Conservation (phyloP, 139 green algal genomes). For the Tetraselmis striata region DNA sequence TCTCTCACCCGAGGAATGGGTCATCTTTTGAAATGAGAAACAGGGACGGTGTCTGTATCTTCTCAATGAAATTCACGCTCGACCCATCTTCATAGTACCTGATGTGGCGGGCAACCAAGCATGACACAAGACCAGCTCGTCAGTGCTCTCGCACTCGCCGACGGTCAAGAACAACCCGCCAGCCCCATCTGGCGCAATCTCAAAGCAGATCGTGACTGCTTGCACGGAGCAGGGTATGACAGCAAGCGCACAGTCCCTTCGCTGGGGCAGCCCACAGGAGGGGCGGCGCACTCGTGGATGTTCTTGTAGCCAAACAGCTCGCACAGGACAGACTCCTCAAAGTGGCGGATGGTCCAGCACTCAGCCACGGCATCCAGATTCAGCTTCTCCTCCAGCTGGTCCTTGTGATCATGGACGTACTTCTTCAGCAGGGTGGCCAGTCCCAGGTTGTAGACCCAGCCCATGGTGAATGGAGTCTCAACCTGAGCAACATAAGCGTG, state of each 20-base stretch:
- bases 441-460: conserved; percentile 24
- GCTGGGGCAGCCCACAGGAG: background rate
- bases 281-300: conserved; percentile 3
- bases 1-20: conserved; percentile 38
- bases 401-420: conserved; percentile 34
- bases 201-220: no score
- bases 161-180: conserved; percentile 15
- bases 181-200: conserved; percentile 38
- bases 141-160: conserved; percentile 23
- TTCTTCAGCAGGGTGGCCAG: conserved; percentile 26
- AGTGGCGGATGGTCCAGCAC: conserved; percentile 6
- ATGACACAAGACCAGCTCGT: conserved; percentile 3
- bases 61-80: conserved; percentile 36
- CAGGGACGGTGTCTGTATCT: conserved; percentile 43
- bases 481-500: background rate
- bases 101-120: background rate
- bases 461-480: conserved; percentile 17
- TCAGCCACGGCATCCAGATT: conserved; percentile 1
- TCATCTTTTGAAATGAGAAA: conserved; percentile 54
- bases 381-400: conserved; percentile 18
- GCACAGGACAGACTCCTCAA: conserved; percentile 14
- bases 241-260: no score
- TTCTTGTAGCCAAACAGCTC: conserved; percentile 19
- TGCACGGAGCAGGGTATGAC: no score
- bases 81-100: conserved; percentile 44